A percentile compares a stretch with the other conserved stretches of the same genome.
Evolutionary conservation across 805 yeast species (phyloP).

Genomic region (Yarrowia bubula): DNA sequence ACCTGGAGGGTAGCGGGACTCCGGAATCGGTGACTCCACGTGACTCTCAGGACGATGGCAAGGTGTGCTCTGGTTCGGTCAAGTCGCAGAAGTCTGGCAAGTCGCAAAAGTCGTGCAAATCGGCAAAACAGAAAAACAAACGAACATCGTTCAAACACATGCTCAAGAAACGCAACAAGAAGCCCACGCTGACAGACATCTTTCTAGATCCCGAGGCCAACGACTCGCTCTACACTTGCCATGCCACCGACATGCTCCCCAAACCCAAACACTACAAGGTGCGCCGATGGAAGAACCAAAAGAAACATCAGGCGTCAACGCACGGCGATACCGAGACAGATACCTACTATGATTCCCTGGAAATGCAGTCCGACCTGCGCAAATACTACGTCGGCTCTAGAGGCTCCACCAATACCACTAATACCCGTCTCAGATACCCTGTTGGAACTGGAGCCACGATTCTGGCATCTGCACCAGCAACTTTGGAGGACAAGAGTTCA

Average conservation of each 20-base stretch:
- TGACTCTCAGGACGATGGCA: background rate
- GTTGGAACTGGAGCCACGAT: background rate
- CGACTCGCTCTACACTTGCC: constrained; percentile 10
- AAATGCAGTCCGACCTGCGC: background rate
- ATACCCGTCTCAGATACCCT: constrained; percentile 2
- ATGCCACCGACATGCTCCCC: constrained; percentile 19
- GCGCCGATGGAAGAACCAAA: constrained; percentile 12
- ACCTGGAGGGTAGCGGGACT: background rate
- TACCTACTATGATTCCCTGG: constrained; percentile 11
- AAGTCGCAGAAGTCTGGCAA: background rate
- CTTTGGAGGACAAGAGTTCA: background rate
- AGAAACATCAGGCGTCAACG: background rate
- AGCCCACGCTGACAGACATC: constrained; percentile 20
- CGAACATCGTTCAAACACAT: background rate
- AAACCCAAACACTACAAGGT: constrained; percentile 13
- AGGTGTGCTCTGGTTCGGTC: background rate
- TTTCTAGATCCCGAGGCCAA: constrained; percentile 21
- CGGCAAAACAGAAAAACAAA: background rate
- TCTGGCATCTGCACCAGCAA: background rate
- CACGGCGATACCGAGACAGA: background rate
- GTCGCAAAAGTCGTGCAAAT: background rate
- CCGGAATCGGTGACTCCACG: background rate
- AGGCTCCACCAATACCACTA: constrained; percentile 3
- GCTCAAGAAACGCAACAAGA: background rate
- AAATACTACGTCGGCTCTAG: background rate